Conservation (phyloP, 2,329 filamentous ascomycete genomes). For the Claviceps fusiformis region DNA sequence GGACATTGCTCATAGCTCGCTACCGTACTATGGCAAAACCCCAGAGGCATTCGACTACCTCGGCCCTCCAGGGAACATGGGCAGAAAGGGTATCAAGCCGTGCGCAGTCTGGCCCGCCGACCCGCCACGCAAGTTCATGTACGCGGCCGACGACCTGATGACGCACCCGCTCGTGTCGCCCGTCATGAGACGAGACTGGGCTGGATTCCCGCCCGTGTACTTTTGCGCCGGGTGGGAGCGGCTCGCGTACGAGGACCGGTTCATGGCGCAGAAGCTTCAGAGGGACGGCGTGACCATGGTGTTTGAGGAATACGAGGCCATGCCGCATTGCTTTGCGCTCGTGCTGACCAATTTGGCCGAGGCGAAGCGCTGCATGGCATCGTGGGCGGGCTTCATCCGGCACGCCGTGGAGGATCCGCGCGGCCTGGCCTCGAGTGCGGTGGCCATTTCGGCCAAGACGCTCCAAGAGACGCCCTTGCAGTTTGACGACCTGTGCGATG, state of each 20-base stretch:
- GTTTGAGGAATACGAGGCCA: slow-evolving; percentile 63
- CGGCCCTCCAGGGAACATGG: slow-evolving; percentile 32
- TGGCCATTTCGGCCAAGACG: slow-evolving; percentile 35
- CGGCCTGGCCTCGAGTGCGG: slow-evolving; percentile 26
- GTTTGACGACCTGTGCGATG: slow-evolving; percentile 28
- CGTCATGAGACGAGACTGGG: slow-evolving; percentile 46
- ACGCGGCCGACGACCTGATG: slow-evolving; percentile 38
- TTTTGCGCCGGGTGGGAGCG: slow-evolving; percentile 59
- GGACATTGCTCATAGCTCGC: slow-evolving; percentile 48
- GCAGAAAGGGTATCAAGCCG: slow-evolving; percentile 17
- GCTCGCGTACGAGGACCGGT: slow-evolving; percentile 52
- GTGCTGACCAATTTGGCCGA: slow-evolving; percentile 34
- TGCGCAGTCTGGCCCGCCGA: slow-evolving; percentile 45
- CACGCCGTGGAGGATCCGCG: slow-evolving; percentile 22
- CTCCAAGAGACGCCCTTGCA: slow-evolving; percentile 33
- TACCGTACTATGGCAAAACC: slow-evolving; percentile 14
- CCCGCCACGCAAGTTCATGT: slow-evolving; percentile 40
- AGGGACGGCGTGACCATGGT: slow-evolving; percentile 45
- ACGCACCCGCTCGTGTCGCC: slow-evolving; percentile 57
- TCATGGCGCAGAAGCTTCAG: slow-evolving; percentile 42
- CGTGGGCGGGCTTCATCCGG: slow-evolving; percentile 43
- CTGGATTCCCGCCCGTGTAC: slow-evolving; percentile 49
- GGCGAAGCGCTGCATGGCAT: slow-evolving; percentile 37
- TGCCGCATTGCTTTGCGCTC: slow-evolving; percentile 63
- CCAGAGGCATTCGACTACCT: slow-evolving; percentile 24